Percentiles rank a stretch among this genome's conserved stretches.
Conservation (phyloP, 1,284 basidiomycete species). For the Ganoderma multipileum region DNA sequence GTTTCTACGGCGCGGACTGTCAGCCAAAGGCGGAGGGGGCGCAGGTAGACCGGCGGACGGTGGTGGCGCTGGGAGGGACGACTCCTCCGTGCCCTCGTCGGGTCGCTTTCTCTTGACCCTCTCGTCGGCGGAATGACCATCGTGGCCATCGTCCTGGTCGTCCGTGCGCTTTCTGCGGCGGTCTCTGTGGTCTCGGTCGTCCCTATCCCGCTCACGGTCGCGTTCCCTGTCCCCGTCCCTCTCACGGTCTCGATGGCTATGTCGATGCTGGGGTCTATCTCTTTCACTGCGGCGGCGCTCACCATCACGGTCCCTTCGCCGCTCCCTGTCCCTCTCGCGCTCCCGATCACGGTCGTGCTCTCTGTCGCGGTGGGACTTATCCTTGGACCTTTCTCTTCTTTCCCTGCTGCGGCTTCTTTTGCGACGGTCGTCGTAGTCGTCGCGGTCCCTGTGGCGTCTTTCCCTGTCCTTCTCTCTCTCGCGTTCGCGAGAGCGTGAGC, state of each 20-base stretch:
- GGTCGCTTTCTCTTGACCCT: conserved; percentile 65
- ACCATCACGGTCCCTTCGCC: conserved; percentile 44
- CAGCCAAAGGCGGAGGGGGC: conserved; percentile 50
- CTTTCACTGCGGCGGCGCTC: conserved; percentile 44
- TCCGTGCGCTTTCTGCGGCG: conserved; percentile 68
- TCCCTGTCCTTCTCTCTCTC: conserved; percentile 49
- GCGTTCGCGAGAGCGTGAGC: conserved; percentile 59
- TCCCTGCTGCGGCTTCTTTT: conserved; percentile 62
- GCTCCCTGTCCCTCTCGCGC: conserved; percentile 50
- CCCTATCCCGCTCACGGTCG: conserved; percentile 46
- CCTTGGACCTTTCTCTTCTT: conserved; percentile 53
- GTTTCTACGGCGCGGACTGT: conserved; percentile 63
- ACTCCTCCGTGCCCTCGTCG: conserved; percentile 51
- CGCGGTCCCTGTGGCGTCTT: conserved; percentile 43
- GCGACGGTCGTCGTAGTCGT: conserved; percentile 38
- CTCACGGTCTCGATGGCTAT: conserved; percentile 54
- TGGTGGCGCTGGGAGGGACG: conserved; percentile 44
- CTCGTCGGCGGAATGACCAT: conserved; percentile 54
- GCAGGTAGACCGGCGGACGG: conserved; percentile 47
- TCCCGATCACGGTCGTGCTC: conserved; percentile 54
- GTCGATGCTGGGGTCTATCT: conserved; percentile 49
- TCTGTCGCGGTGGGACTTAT: conserved; percentile 47
- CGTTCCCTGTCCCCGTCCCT: conserved; percentile 49
- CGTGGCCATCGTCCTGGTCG: conserved; percentile 53
- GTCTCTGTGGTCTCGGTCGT: conserved; percentile 59